Percentiles rank a stretch among this genome's conserved stretches.
Conservation (phyloP, 2,329 filamentous ascomycete species). For the Ploettnerulaceae sp. region DNA sequence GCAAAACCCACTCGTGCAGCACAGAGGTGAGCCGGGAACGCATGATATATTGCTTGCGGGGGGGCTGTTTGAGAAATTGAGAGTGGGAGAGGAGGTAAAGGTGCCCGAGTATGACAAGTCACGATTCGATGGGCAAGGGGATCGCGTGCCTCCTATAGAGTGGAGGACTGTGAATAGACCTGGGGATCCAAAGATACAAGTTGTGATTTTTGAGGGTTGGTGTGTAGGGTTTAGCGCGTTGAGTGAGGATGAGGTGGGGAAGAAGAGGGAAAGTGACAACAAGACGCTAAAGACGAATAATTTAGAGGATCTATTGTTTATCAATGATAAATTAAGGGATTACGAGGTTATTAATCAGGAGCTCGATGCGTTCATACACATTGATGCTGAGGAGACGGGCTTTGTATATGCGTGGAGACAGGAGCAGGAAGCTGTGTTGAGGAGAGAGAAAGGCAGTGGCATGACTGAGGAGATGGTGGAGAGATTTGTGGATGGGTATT, state of each 20-base stretch:
- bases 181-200: conserved; percentile 30
- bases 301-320: conserved; percentile 50
- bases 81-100: conserved; percentile 40
- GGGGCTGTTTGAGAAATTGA: conserved; percentile 49
- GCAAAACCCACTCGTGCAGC: conserved; percentile 57
- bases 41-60: conserved; percentile 57
- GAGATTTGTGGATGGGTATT: conserved; percentile 58
- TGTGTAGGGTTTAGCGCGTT: conserved; percentile 63
- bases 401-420: conserved; percentile 66
- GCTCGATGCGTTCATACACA: conserved; percentile 60
- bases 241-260: conserved; percentile 39
- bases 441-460: conserved; percentile 50
- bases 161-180: conserved; percentile 46
- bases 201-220: conserved; percentile 70
- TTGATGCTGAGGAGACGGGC: conserved; percentile 54
- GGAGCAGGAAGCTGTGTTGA: conserved; percentile 58
- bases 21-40: conserved; percentile 56
- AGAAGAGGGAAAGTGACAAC: conserved; percentile 37
- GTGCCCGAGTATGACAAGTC: conserved; percentile 67
- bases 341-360: conserved; percentile 57
- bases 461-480: conserved; percentile 64
- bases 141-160: conserved; percentile 47
- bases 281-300: conserved; percentile 46
- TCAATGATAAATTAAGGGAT: conserved; percentile 52
- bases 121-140: conserved; percentile 56